These are phyloP conservation scores for Trichomonas gallinae DNA, from an alignment of 208 protist species.

Conservation along the genomic window DNA sequence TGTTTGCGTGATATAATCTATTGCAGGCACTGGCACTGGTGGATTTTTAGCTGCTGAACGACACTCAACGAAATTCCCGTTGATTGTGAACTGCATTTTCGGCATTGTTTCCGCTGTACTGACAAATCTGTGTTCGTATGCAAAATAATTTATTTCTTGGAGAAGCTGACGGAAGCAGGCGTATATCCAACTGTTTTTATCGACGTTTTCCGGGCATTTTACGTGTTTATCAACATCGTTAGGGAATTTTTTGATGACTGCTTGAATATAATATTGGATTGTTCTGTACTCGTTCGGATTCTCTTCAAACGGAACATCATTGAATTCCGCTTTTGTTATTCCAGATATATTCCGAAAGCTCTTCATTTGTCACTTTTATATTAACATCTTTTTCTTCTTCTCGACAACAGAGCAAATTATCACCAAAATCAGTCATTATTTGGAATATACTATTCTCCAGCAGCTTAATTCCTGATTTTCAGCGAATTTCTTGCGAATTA, in stretches of 20 bases:
- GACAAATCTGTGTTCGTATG: neutral
- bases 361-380: neutral
- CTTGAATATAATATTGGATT: neutral
- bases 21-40: neutral
- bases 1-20: neutral
- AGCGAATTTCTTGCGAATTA: too few relatives aligned
- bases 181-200: slow-evolving; percentile 3
- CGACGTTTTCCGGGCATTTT: neutral
- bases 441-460: too few relatives aligned
- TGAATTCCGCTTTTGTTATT: neutral
- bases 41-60: neutral
- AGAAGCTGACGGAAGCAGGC: neutral
- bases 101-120: neutral
- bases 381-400: too few relatives aligned
- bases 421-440: too few relatives aligned
- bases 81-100: neutral
- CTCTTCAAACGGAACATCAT: neutral
- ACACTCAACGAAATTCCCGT: neutral
- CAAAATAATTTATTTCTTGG: neutral
- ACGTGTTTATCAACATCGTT: neutral
- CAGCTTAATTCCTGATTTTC: too few relatives aligned
- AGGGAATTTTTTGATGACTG: neutral
- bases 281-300: neutral
- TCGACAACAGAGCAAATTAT: too few relatives aligned
- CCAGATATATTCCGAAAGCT: neutral